phyloP scores from a whole-genome alignment of 768 basidiomycete genomes.

The Lactarius psammicola region DNA sequence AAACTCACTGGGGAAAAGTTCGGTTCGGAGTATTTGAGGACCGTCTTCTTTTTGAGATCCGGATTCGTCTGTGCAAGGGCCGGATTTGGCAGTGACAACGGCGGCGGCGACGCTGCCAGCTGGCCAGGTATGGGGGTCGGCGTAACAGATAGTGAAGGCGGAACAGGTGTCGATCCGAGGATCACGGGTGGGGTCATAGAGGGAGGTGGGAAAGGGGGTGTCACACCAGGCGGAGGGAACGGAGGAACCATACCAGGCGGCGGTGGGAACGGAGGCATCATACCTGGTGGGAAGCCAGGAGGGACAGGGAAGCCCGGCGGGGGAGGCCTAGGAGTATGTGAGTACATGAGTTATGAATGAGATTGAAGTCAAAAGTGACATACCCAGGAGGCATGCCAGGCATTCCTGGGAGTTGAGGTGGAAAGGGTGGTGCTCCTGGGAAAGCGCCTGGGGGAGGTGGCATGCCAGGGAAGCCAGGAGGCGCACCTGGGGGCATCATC shows the following conservation, averaged over 20 bases:
- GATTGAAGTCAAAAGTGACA: conserved; percentile 34
- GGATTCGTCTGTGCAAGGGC: conserved; percentile 63
- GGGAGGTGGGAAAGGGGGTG: conserved; percentile 34
- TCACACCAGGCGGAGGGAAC: conserved; percentile 34
- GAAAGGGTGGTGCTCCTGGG: conserved; percentile 38
- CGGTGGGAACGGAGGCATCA: conserved; percentile 32
- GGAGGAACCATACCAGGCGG: conserved; percentile 28
- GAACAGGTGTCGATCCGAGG: conserved; percentile 32
- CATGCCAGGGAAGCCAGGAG: conserved; percentile 46
- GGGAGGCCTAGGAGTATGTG: conserved; percentile 32
- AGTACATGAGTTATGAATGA: conserved; percentile 40
- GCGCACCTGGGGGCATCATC: conserved; percentile 44
- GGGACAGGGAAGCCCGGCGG: conserved; percentile 39
- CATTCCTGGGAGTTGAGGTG: conserved; percentile 37
- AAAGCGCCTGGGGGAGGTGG: conserved; percentile 42
- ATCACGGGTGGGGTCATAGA: conserved; percentile 34
- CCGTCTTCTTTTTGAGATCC: conserved; percentile 72
- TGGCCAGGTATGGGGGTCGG: conserved; percentile 28
- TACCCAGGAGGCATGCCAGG: conserved; percentile 41
- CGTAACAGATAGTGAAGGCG: conserved; percentile 32
- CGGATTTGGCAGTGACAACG: conserved; percentile 53
- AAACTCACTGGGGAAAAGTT: conserved; percentile 76
- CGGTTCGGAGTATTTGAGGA: conserved; percentile 69
- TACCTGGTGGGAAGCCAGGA: conserved; percentile 36
- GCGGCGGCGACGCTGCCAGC: conserved; percentile 29